Conservation (phyloP, 768 basidiomycete genomes). For the Suillus clintonianus region DNA sequence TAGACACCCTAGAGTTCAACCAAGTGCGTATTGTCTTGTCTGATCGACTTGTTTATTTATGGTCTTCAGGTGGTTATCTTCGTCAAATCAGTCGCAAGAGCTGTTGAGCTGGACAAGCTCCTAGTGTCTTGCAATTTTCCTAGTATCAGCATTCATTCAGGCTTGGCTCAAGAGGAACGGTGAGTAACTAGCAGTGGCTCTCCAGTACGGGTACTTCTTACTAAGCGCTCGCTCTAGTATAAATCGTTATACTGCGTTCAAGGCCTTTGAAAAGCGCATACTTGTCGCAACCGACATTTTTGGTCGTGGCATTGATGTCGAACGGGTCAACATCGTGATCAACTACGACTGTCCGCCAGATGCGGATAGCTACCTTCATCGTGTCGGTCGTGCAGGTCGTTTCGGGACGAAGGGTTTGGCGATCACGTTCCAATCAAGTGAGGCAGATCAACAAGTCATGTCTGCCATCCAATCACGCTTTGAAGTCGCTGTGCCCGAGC, state of each 20-base stretch:
- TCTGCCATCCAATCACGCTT: slow-evolving; percentile 92
- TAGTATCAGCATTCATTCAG: slow-evolving; percentile 96
- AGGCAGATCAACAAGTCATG: slow-evolving; percentile 93
- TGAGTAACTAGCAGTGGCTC: slow-evolving; percentile 40
- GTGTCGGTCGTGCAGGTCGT: slow-evolving; percentile 98
- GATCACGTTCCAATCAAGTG: slow-evolving; percentile 93
- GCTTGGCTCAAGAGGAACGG: slow-evolving; percentile 94
- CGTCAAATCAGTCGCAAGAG: slow-evolving; percentile 96
- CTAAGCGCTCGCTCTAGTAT: slow-evolving; percentile 59
- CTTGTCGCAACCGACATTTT: slow-evolving; percentile 99
- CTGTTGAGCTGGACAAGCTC: slow-evolving; percentile 94
- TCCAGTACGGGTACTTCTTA: not conserved
- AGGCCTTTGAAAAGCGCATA: slow-evolving; percentile 99
- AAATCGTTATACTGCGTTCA: slow-evolving; percentile 95
- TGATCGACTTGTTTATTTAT: not conserved
- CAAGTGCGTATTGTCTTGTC: slow-evolving; percentile 53
- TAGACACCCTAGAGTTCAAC: slow-evolving; percentile 97
- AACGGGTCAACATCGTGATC: slow-evolving; percentile 98
- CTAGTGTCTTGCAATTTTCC: slow-evolving; percentile 98
- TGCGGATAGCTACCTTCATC: slow-evolving; percentile 97
- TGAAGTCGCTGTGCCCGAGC: slow-evolving; percentile 94
- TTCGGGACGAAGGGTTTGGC: slow-evolving; percentile 99
- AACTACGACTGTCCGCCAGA: slow-evolving; percentile 98
- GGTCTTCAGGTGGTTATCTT: slow-evolving; percentile 92
- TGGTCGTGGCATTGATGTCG: slow-evolving; percentile 98